Evolutionary conservation across 371 early-diverging fungal species (phyloP).

Genomic region (Mucor velutinosus): DNA sequence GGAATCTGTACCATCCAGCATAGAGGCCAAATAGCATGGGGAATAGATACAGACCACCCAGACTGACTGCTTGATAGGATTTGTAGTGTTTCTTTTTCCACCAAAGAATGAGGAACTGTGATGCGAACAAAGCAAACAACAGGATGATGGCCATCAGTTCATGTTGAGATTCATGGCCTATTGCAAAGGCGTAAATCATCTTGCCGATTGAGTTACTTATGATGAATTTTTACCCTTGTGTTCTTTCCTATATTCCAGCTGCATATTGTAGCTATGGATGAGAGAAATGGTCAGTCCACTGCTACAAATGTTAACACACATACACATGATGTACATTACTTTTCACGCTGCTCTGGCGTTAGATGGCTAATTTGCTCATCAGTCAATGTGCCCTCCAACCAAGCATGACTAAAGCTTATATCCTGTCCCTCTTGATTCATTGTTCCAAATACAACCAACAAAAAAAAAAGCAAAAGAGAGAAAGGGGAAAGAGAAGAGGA

Average conservation of each 20-base stretch:
- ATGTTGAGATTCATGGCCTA: slow-evolving; percentile 73
- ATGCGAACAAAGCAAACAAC: slow-evolving; percentile 66
- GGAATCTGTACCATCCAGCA: slow-evolving; percentile 52
- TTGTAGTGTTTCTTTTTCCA: slow-evolving; percentile 81
- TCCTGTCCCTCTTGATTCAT: slow-evolving; percentile 12
- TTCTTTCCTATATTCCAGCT: slow-evolving; percentile 39
- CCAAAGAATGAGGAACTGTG: slow-evolving; percentile 72
- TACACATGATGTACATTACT: slow-evolving; percentile 16
- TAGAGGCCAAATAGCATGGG: slow-evolving; percentile 57
- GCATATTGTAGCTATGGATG: slow-evolving; percentile 33
- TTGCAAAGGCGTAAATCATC: not conserved
- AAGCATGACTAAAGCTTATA: slow-evolving; percentile 33
- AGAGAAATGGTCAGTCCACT: not conserved
- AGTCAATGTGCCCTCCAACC: slow-evolving; percentile 34
- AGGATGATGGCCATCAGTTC: slow-evolving; percentile 81
- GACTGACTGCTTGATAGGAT: slow-evolving; percentile 76
- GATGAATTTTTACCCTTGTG: slow-evolving; percentile 37
- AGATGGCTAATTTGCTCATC: slow-evolving; percentile 37
- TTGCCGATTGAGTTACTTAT: too few relatives aligned
- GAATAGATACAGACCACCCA: slow-evolving; percentile 76
- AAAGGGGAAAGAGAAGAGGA: not conserved
- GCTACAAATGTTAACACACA: not conserved
- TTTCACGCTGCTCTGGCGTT: slow-evolving; percentile 38
- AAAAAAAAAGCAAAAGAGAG: slow-evolving; percentile 5
- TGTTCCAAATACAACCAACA: not conserved